Conservation (phyloP, 768 basidiomycete genomes). For the Pleurotus djamor region DNA sequence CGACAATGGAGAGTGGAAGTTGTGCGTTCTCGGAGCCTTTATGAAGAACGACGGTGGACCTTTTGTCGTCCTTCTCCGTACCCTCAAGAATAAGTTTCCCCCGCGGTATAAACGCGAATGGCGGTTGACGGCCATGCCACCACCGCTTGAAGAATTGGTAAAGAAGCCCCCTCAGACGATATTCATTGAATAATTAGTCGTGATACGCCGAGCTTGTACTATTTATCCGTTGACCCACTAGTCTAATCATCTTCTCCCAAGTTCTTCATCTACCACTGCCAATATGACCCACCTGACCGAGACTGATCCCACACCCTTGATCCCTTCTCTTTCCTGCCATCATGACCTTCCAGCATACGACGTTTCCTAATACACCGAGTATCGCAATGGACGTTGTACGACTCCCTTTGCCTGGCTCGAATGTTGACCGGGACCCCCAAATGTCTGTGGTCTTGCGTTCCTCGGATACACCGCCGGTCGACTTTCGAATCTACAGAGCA, state of each 20-base stretch:
- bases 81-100: background rate
- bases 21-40: background rate
- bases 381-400: background rate
- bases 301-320: background rate
- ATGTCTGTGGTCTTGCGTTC: slow-evolving; percentile 45
- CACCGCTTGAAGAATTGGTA: background rate
- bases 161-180: background rate
- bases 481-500: slow-evolving; percentile 54
- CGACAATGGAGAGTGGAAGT: background rate
- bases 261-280: background rate
- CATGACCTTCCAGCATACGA: background rate
- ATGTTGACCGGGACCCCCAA: slow-evolving; percentile 36
- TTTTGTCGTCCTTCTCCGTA: background rate
- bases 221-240: no score
- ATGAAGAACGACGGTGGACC: background rate
- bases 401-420: slow-evolving; percentile 5
- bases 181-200: background rate
- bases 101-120: background rate
- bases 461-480: slow-evolving; percentile 36
- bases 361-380: background rate
- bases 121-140: background rate
- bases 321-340: background rate
- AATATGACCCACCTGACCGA: background rate
- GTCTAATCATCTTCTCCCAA: no score
- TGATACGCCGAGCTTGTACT: no score